Conservation (phyloP, 495 filamentous ascomycete species). For the Talaromyces ruber region DNA sequence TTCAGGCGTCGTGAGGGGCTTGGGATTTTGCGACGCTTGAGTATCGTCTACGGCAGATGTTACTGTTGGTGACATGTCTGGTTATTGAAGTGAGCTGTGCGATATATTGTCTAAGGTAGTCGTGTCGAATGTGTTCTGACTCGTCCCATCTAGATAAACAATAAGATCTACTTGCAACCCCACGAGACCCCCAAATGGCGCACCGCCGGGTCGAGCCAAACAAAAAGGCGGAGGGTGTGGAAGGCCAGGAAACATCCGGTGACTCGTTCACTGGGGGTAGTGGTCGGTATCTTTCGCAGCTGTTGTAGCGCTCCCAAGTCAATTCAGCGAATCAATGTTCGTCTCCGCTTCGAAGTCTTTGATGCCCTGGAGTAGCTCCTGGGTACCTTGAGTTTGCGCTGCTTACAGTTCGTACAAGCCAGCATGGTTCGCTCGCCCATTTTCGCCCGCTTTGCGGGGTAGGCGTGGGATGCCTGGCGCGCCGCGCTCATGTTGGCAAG, state of each 20-base stretch:
- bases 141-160: not conserved
- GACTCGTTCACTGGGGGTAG: not conserved
- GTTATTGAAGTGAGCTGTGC: no score
- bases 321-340: not conserved
- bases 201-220: not conserved
- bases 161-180: not conserved
- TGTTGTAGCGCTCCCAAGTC: no score
- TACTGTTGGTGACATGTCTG: not conserved
- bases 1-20: not conserved
- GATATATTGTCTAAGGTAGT: not conserved
- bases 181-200: not conserved
- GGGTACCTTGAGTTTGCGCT: slow-evolving; percentile 1
- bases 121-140: not conserved
- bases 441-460: not conserved
- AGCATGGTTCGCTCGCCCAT: slow-evolving; percentile 1
- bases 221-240: not conserved
- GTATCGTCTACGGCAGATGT: not conserved
- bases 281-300: not conserved
- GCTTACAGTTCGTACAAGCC: slow-evolving; percentile 1
- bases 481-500: not conserved
- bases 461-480: not conserved
- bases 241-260: not conserved
- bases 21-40: not conserved
- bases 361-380: slow-evolving; percentile 4
- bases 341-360: slow-evolving; percentile 1